Base-by-base conservation (phyloP, 1,139 yeast genomes). In the Debaryomyces subglobosus region DNA sequence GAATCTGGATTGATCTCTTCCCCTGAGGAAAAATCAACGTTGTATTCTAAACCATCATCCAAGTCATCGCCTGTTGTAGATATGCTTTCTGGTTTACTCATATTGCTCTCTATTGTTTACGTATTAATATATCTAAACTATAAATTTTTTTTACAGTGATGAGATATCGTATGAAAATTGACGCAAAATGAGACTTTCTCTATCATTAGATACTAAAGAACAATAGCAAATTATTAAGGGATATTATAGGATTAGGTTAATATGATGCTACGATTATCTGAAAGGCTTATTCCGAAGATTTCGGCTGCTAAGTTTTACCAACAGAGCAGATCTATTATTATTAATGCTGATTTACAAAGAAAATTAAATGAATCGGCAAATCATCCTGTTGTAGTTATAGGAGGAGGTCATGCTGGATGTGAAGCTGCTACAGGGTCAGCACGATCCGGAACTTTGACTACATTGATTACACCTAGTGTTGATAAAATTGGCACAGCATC, bases 371-470 rank as follows among this genome's bases (percentile, higher is more conserved):
- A 55, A 3, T 61, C 76, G n/a, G 68, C 71, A 5, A 62, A 64
- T 27, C 72, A 74, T 47, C 92, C 94, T 1, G 97, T 92, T 0
- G 78, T 94, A 1, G 94, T 95, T 3, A 83, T 95, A 21, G 99
- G 99, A 3, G 99, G 96, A 9, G 99, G 99, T 0, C 99, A 95
- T 70, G 99, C 99, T 34, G 99, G 99, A 3, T 87, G 96, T 58
- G 99, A 95, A 67, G 99, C 99, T 0, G 95, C 97, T 2, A 79
- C 97, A 0, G 99, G 95, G 0, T 77, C 96, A 0, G 96, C 98
- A 1, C 75, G 99, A 53, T 65, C 89, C 0, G 97, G 98, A 0
- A 79, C 87, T 1, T 55, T 63, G 2, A 89, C 98, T 0, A 71
- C 87, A 1, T 73, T 95, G 27, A 76, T 95, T 2, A 94, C 99